phyloP scores from a whole-genome alignment of 1,284 basidiomycete genomes.

The Heliocybe sulcata region DNA sequence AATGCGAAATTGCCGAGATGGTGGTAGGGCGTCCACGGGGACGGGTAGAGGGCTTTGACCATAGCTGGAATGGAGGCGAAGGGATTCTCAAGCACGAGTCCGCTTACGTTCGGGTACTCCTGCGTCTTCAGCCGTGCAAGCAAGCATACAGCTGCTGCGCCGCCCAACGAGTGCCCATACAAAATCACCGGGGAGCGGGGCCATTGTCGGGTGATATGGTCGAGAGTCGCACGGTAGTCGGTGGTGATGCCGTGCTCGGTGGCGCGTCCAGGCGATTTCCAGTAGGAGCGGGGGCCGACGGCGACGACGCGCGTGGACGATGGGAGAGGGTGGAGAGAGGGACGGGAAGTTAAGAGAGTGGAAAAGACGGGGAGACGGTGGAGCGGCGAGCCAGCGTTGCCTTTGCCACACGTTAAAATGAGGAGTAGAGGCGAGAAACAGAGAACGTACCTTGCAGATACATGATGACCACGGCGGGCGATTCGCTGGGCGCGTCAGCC shows the following conservation, averaged over 20 bases:
- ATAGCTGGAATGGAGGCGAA: slow-evolving; percentile 42
- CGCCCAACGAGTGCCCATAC: slow-evolving; percentile 47
- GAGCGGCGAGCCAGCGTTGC: slow-evolving; percentile 45
- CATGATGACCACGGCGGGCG: slow-evolving; percentile 21
- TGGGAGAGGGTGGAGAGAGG: slow-evolving; percentile 5
- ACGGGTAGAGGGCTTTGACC: slow-evolving; percentile 40
- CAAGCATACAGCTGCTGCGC: slow-evolving; percentile 34
- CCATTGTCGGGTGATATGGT: slow-evolving; percentile 23
- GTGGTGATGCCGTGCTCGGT: slow-evolving; percentile 29
- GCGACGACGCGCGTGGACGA: slow-evolving; percentile 23
- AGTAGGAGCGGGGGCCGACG: slow-evolving; percentile 33
- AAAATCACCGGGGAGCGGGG: slow-evolving; percentile 28
- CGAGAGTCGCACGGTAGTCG: slow-evolving; percentile 31
- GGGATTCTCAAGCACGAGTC: slow-evolving; percentile 43
- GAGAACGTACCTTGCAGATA: slow-evolving; percentile 29
- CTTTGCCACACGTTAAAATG: slow-evolving; percentile 15
- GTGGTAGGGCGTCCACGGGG: slow-evolving; percentile 41
- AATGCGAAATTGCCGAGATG: slow-evolving; percentile 34
- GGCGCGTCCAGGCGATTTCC: slow-evolving; percentile 26
- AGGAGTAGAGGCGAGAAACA: not conserved
- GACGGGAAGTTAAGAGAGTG: slow-evolving; percentile 15
- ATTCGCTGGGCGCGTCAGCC: slow-evolving; percentile 7
- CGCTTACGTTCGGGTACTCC: slow-evolving; percentile 17
- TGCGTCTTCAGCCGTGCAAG: slow-evolving; percentile 12
- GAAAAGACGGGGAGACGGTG: slow-evolving; percentile 39